Evolutionary conservation across 1,284 basidiomycete genomes (phyloP).

Genomic region (Trichosporon inkin): DNA sequence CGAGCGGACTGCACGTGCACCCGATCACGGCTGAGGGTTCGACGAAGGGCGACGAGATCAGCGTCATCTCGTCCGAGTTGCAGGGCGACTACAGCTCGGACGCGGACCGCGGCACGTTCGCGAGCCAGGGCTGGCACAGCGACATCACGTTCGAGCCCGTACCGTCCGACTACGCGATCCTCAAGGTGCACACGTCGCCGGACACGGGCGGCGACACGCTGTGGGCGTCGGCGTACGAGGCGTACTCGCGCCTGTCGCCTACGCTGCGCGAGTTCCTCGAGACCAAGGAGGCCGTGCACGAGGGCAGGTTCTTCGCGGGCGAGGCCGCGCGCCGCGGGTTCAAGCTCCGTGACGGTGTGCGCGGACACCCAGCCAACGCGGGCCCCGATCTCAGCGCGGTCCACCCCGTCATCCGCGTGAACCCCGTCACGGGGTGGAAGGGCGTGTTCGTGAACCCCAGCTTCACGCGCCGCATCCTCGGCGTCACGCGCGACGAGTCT

Average conservation of each 20-base stretch:
- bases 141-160: conserved; percentile 67
- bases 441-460: conserved; percentile 59
- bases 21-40: conserved; percentile 44
- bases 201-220: conserved; percentile 51
- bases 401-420: conserved; percentile 54
- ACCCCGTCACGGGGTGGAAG: conserved; percentile 62
- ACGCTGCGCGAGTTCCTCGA: conserved; percentile 58
- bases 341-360: background rate
- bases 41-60: conserved; percentile 53
- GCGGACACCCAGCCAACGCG: conserved; percentile 57
- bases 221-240: conserved; percentile 59
- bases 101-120: conserved; percentile 11
- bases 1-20: conserved; percentile 29
- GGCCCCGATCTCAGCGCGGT: conserved; percentile 57
- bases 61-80: conserved; percentile 53
- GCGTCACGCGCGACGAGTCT: conserved; percentile 58
- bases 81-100: conserved; percentile 64
- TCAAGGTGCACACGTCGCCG: conserved; percentile 60
- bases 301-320: conserved; percentile 56
- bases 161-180: conserved; percentile 61
- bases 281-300: conserved; percentile 58
- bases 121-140: conserved; percentile 46
- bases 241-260: conserved; percentile 62
- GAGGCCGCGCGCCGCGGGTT: conserved; percentile 23
- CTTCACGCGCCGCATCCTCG: conserved; percentile 61